These are phyloP conservation scores for Blastocystis sp. DNA, from an alignment of 352 stramenopile genomes.

Conservation along the genomic window DNA sequence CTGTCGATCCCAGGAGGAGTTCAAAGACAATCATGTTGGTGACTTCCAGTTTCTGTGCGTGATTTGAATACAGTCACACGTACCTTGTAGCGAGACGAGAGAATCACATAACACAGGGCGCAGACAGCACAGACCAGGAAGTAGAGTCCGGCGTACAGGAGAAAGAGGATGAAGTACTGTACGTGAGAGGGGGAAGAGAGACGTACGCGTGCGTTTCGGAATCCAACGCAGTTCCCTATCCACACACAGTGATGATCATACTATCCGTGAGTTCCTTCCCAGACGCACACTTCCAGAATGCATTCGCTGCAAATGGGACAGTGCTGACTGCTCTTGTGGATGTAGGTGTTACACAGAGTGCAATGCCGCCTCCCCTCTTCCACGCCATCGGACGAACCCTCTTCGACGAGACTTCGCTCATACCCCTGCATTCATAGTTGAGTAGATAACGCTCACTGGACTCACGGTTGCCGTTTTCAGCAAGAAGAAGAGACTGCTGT, in stretches of 20 bases:
- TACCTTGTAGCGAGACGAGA: background rate
- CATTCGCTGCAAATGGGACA: slow-evolving; percentile 57
- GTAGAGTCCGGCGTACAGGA: slow-evolving; percentile 2
- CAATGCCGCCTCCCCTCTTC: background rate
- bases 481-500: slow-evolving; percentile 46
- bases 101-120: background rate
- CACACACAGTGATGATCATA: slow-evolving; percentile 67
- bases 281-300: background rate
- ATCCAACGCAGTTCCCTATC: slow-evolving; percentile 48
- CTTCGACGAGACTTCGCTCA: background rate
- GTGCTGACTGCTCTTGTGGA: slow-evolving; percentile 20
- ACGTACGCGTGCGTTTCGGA: slow-evolving; percentile 26
- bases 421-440: too few relatives aligned
- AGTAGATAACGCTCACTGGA: slow-evolving; percentile 24
- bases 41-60: background rate
- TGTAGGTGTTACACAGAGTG: background rate
- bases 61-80: background rate
- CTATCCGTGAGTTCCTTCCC: background rate
- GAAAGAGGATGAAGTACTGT: slow-evolving; percentile 58
- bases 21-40: slow-evolving; percentile 41
- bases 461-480: slow-evolving; percentile 23
- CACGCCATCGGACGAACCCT: background rate
- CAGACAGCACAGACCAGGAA: background rate
- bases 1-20: slow-evolving; percentile 1
- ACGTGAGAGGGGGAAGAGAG: background rate